Base-by-base conservation (phyloP, 805 yeast genomes). In the Grigorovia humatica region DNA sequence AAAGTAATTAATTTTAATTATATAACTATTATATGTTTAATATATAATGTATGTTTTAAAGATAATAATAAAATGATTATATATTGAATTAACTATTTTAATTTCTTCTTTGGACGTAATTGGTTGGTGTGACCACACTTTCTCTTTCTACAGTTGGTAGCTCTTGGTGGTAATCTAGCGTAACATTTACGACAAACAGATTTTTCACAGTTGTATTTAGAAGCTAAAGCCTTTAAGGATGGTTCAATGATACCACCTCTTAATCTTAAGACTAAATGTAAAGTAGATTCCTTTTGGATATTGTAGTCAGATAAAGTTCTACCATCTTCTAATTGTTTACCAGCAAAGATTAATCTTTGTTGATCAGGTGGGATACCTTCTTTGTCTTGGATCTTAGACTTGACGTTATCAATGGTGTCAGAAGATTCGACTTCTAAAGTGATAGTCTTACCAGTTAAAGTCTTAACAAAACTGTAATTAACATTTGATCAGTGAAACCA, bases 91-190 rank as follows among this genome's bases (percentile, higher is more conserved):
- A 43, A 13, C 58, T 79, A 88, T 82, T 88, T 88, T 75, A 87
- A 82, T 87, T 89, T 89, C 91, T 89, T 89, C 93, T 90, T 90
- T 79, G 96, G 96, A 82, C 97, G 88, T 77, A 90, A 86, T 82
- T 90, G 97, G 83, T 90, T 90, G 74, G 96, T 81, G 91, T 90
- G 97, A 72, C 97, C 97, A 79, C 97, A 90, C 84, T 90, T 90
- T 87, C 96, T 88, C 96, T 90, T 90, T 82, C 97, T 88, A 84
- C 97, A 90, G 96, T 90, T 90, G 78, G 96, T 90, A 69, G 97
- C 97, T 85, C 97, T 91, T 78, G 97, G 96, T 72, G 97, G 97
- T 72, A 90, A 88, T 82, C 97, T 90, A 70, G 97, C 96, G 83
- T 90, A 90, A 82, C 97, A 90, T 76, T 88, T 86, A 79, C 97